Evolutionary conservation across 495 filamentous ascomycete species (phyloP), one percentile per base, ranked within the genome.

Genomic region (Hypoxylon subgilvum): DNA sequence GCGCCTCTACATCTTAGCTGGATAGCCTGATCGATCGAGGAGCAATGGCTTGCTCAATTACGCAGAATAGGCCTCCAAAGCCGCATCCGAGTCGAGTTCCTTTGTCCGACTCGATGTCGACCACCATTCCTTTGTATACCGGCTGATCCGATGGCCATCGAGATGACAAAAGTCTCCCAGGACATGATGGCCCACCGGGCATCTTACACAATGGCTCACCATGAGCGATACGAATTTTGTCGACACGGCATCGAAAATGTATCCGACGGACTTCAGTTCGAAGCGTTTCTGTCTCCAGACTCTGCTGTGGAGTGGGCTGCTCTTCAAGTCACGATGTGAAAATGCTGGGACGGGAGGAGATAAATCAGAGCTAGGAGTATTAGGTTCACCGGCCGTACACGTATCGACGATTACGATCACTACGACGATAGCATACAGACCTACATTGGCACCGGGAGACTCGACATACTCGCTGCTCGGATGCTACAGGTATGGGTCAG

Each of bases 391-490:
- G 9, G 27, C 6, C 19, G 16, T 48, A 35, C 17, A 46, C 16
- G 19, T 35, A 6, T 9, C 48, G n/a, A 68, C 52, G 7, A 46
- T 68, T 21, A 68, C 58, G 14, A 38, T 68, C 34, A 65, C 65
- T 1, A 68, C 65, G 1, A 63, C 55, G 7, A 42, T 70, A 61
- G 53, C 41, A 25, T 67, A 65, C 31, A 57, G 52, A 14, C 64
- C 64, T 19, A 48, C 57, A 1, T 17, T 44, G 22, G 17, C 52
- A 28, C 56, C 65, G 3, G 49, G 40, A 22, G 44, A 46, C 17
- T 52, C 52, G 16, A 36, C 23, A 23, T 65, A 53, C 41, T 40
- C 48, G 10, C 44, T 57, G 10, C 5, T 61, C 8, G 65, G 65
- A 25, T 65, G 61, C 17, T 68, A 61, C 31, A 39, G 52, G 28